Base-by-base conservation (phyloP, 352 stramenopile genomes). In the Phytophthora parvispora region DNA sequence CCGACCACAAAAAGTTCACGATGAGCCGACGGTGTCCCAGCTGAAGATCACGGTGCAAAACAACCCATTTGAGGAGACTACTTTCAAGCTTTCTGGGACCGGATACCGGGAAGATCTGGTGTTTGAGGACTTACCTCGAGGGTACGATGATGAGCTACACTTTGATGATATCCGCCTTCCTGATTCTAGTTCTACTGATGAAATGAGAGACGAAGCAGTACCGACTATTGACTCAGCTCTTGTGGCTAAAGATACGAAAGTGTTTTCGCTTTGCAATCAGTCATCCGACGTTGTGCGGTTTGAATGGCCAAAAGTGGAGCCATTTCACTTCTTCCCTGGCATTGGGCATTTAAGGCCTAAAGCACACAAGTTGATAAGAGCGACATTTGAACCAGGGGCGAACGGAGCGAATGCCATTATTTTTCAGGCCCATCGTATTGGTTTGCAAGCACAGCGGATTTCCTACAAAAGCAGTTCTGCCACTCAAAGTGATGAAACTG, bases 31-130 rank as follows among this genome's bases (percentile, higher is more conserved):
- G 25, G 65, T 29, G 1, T 81, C 78, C 0, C 51, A 77, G 24
- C 69, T 98, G 15, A 93, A 93, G 65, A 84, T 98, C 22, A 92
- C 80, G 0, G 92, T 98, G 1, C 82, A 98, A 57, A 96, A 97
- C 67, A 98, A 98, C 36, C 76, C 78, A 16, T 98, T 97, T 60
- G 94, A 97, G 58, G 87, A 97, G 15, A 95, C 90, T 4, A 81
- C 65, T 7, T 71, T 98, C 29, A 86, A 81, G 47, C 60, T 98
- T 18, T 65, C 68, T 0, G 94, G 94, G 3, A 77, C 73, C 32
- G 90, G 90, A 16, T 97, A 96, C 63, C 76, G 73, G 64, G 90
- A 98, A 61, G 90, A 97, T 45, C 64, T 98, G 7, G 69, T 86
- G 2, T 95, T 98, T 43, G 91, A 98, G 58, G 90, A 97, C 31